Evolutionary conservation across 371 early-diverging fungal species (phyloP), one percentile per base, ranked within the genome.

Genomic region (Furculomyces boomerangus): DNA sequence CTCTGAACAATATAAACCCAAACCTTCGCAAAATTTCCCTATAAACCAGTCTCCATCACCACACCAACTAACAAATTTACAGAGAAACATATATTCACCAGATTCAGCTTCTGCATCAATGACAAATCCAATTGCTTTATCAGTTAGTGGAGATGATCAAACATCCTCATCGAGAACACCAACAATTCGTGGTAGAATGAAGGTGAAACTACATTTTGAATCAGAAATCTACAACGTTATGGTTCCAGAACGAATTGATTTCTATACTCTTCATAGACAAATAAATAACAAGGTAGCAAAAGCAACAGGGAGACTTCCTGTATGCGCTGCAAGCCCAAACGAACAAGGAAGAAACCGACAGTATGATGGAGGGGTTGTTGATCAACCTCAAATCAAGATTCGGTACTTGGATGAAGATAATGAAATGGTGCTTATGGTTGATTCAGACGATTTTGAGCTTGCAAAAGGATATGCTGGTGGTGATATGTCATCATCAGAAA

Each of bases 401-500:
- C 79, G 84, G 62, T 94, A 90, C 65, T 77, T 78, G 60, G 93
- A 94, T 58, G 90, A 88, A 58, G 93, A 90, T 48, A 78, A 81
- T 53, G 86, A 85, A 57, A 70, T 83, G 62, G 83, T 92, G 16
- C 65, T 83, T 37, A 86, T 94, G 79, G 83, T 83, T 25, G 93
- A 92, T 65, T 79, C 91, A 30, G 95, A 92, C 55, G 93, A 94
- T 70, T 74, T 88, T 61, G 78, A 81, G 55, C 79, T 90, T 67
- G 90, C 89, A 30, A 80, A 77, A 61, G 74, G 66, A 8, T 78
- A 77, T 43, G 68, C 74, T 45, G 67, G 68, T 32, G 74, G 74
- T 3, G 72, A 74, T 30, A 69, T 74, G 63, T 68, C 69, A 1
- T 39, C 60, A 3, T 62, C 62, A 0, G 62, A 64, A 35, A 57